A percentile compares a stretch with the other conserved stretches of the same genome.
Conservation (phyloP, 177 flowering plant species). For the Vitis hybrid region DNA sequence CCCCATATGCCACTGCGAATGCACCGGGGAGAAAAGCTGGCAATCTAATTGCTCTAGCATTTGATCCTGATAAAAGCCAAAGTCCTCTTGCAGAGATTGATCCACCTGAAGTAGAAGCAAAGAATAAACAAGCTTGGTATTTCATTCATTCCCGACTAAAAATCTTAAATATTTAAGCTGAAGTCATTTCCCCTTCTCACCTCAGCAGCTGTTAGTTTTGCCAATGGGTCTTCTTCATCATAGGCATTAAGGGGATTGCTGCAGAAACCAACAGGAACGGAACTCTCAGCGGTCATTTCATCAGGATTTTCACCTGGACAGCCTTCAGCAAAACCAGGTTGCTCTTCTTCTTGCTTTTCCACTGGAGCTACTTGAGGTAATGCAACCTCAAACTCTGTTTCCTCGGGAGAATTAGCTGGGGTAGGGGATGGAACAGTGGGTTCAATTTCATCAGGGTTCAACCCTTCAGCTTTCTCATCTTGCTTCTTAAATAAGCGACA, state of each 20-base stretch:
- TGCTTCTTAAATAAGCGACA: constrained; percentile 61
- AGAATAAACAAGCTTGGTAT: constrained; percentile 5
- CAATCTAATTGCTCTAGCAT: constrained; percentile 16
- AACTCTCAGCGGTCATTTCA: constrained; percentile 10
- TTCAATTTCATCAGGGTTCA: constrained; percentile 39
- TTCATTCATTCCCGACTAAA: neutral
- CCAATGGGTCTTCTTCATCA: constrained; percentile 24
- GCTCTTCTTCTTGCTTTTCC: constrained; percentile 13
- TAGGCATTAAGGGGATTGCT: constrained; percentile 21
- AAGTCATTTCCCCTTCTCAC: constrained; percentile 20
- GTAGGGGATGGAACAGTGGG: constrained; percentile 37
- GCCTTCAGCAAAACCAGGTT: constrained; percentile 2
- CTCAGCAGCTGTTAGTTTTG: constrained; percentile 26
- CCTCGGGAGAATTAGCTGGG: constrained; percentile 26
- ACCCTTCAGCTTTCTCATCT: constrained; percentile 40
- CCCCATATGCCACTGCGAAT: constrained; percentile 28
- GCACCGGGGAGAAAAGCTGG: constrained; percentile 34
- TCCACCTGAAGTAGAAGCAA: constrained; percentile 32
- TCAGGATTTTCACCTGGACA: constrained; percentile 18
- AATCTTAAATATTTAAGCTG: neutral
- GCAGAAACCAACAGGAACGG: constrained; percentile 19
- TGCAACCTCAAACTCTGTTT: constrained; percentile 23
- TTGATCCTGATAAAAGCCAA: constrained; percentile 14
- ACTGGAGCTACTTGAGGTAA: constrained; percentile 21
- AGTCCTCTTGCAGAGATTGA: constrained; percentile 17